Conservation (phyloP, 345 rosid species). For the Bruguiera parviflora region DNA sequence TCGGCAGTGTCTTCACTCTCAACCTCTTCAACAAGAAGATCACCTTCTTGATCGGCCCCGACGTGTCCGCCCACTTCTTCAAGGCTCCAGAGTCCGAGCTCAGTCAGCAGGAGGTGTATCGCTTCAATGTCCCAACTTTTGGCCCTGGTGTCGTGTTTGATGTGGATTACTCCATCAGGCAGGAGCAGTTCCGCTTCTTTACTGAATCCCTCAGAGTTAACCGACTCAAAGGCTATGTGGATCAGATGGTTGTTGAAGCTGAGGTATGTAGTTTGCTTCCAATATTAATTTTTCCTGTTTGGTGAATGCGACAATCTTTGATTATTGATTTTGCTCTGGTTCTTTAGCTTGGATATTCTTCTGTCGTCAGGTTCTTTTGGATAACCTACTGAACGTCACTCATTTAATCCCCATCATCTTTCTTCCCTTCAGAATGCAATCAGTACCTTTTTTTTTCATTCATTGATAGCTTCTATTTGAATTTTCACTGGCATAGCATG, state of each 20-base stretch:
- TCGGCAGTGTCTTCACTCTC: constrained; percentile 87
- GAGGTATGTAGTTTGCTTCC: constrained; percentile 40
- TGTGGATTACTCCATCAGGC: constrained; percentile 80
- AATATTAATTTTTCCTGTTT: neutral
- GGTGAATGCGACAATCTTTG: neutral
- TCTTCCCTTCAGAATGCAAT: no score
- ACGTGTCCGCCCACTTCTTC: constrained; percentile 94
- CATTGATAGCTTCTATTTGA: no score
- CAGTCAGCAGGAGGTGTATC: constrained; percentile 96
- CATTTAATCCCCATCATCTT: no score
- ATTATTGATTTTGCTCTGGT: no score
- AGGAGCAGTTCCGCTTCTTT: constrained; percentile 95
- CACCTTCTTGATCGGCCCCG: constrained; percentile 93
- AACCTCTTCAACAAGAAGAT: constrained; percentile 66
- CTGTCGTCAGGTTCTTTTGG: no score
- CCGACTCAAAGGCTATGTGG: constrained; percentile 88
- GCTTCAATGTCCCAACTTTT: constrained; percentile 92
- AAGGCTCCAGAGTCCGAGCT: constrained; percentile 86
- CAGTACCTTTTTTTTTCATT: no score
- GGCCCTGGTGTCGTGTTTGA: constrained; percentile 98
- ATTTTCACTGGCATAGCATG: no score
- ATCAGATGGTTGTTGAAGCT: constrained; percentile 92
- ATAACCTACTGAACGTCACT: no score
- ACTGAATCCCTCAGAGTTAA: constrained; percentile 80
- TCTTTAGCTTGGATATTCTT: no score